Conservation (phyloP, 2,329 filamentous ascomycete species). For the Fusarium sp. region DNA sequence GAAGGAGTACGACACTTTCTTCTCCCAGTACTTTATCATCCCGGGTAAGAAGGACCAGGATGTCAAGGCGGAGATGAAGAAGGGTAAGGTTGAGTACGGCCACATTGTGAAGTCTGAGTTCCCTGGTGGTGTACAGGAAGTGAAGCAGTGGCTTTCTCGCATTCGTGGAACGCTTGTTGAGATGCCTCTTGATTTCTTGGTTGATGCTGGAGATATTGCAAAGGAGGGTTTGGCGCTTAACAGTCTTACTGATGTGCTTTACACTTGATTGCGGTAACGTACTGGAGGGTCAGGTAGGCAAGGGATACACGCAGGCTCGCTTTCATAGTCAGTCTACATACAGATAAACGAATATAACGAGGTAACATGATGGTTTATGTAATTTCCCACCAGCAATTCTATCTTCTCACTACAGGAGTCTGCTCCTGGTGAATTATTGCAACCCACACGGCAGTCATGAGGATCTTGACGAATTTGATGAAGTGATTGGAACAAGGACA, state of each 20-base stretch:
- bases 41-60: slow-evolving; percentile 63
- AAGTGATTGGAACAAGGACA: background rate
- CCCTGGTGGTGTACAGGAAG: slow-evolving; percentile 74
- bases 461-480: background rate
- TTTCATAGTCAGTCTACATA: background rate
- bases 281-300: background rate
- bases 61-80: slow-evolving; percentile 59
- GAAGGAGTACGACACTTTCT: slow-evolving; percentile 80
- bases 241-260: slow-evolving; percentile 76
- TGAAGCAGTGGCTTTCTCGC: slow-evolving; percentile 75
- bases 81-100: slow-evolving; percentile 79
- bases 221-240: slow-evolving; percentile 82
- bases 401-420: background rate
- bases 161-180: slow-evolving; percentile 81
- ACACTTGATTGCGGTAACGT: slow-evolving; percentile 60
- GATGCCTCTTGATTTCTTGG: slow-evolving; percentile 93
- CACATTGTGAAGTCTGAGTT: slow-evolving; percentile 88
- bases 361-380: background rate
- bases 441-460: background rate
- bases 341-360: background rate
- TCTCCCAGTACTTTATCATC: slow-evolving; percentile 72
- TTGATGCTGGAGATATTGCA: slow-evolving; percentile 80
- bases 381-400: background rate
- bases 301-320: background rate
- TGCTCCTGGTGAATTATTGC: background rate